These are phyloP conservation scores for sunflower (Helianthus annuus) DNA, from an alignment of 129 eudicot species.

Conservation along the genomic window DNA sequence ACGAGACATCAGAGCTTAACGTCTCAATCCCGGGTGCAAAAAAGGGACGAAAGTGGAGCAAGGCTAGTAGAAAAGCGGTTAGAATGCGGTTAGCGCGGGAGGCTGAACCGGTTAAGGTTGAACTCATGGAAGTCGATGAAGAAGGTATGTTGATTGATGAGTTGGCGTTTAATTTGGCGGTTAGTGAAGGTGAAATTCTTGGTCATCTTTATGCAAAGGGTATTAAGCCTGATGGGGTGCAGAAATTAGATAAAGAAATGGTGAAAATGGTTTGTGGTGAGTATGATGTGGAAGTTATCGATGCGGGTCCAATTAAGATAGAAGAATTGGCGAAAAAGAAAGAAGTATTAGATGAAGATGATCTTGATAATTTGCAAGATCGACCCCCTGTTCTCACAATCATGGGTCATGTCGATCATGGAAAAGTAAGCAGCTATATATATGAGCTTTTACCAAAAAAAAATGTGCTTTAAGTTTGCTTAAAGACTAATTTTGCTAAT, in stretches of 20 bases:
- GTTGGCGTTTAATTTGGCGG: constrained; percentile 79
- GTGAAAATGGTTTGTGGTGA: constrained; percentile 91
- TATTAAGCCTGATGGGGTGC: constrained; percentile 80
- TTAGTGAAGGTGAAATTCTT: constrained; percentile 85
- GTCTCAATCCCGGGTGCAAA: constrained; percentile 70
- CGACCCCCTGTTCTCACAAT: constrained; percentile 94
- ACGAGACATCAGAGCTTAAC: constrained; percentile 63
- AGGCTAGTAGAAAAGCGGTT: constrained; percentile 90
- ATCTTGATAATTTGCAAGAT: constrained; percentile 74
- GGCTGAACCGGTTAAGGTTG: constrained; percentile 84
- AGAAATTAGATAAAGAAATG: constrained; percentile 68
- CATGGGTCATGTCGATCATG: constrained; percentile 99
- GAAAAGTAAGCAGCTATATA: constrained; percentile 55
- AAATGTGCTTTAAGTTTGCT: not conserved
- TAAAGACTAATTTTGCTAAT: not conserved
- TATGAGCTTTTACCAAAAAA: constrained; percentile 4
- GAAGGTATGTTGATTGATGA: constrained; percentile 84
- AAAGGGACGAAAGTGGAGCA: constrained; percentile 89
- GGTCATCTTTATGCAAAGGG: constrained; percentile 78
- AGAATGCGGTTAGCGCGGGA: constrained; percentile 83
- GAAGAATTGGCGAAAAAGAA: constrained; percentile 88
- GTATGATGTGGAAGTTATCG: constrained; percentile 88
- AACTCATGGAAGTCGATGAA: constrained; percentile 84
- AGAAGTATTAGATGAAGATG: constrained; percentile 80
- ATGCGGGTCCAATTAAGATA: constrained; percentile 59